A percentile compares a stretch with the other conserved stretches of the same genome.
These are phyloP conservation scores for Williopsis jadinii DNA, from an alignment of 1,139 yeast species.

Conservation along the genomic window DNA sequence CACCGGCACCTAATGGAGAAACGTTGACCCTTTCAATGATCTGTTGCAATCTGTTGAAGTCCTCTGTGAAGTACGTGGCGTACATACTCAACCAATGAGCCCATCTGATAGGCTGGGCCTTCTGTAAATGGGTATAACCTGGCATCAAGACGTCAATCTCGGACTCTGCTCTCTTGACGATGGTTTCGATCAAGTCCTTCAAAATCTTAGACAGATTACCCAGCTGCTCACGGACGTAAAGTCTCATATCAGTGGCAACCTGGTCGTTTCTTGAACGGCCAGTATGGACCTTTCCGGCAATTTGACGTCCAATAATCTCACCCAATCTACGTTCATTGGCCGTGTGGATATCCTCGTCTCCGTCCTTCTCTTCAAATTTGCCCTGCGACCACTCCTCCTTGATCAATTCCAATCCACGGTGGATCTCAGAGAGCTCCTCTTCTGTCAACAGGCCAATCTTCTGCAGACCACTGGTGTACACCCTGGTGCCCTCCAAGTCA, in stretches of 20 bases:
- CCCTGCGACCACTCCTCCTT: constrained; percentile 75
- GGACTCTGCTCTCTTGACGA: constrained; percentile 66
- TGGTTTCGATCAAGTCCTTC: constrained; percentile 54
- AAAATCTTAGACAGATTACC: constrained; percentile 52
- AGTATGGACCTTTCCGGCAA: constrained; percentile 97
- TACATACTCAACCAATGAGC: constrained; percentile 93
- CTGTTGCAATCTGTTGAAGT: constrained; percentile 76
- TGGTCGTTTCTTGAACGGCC: constrained; percentile 98
- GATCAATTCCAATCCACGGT: constrained; percentile 67
- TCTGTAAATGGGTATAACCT: constrained; percentile 96
- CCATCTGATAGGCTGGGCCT: constrained; percentile 99
- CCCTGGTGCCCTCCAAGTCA: constrained; percentile 89
- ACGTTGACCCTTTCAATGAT: constrained; percentile 75
- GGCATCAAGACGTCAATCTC: constrained; percentile 96
- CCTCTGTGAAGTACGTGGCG: constrained; percentile 91
- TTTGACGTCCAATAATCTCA: constrained; percentile 85
- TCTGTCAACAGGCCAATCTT: constrained; percentile 67
- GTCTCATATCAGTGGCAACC: constrained; percentile 97
- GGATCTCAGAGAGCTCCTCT: constrained; percentile 73
- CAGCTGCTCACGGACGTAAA: constrained; percentile 78
- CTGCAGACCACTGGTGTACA: constrained; percentile 80
- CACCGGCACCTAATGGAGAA: constrained; percentile 95
- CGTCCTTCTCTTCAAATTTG: constrained; percentile 73
- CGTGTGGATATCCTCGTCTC: constrained; percentile 97
- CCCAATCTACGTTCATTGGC: constrained; percentile 98